A percentile compares a stretch with the other conserved stretches of the same genome.
Conservation (phyloP, 352 stramenopile genomes). For the Pythium brachiatum region DNA sequence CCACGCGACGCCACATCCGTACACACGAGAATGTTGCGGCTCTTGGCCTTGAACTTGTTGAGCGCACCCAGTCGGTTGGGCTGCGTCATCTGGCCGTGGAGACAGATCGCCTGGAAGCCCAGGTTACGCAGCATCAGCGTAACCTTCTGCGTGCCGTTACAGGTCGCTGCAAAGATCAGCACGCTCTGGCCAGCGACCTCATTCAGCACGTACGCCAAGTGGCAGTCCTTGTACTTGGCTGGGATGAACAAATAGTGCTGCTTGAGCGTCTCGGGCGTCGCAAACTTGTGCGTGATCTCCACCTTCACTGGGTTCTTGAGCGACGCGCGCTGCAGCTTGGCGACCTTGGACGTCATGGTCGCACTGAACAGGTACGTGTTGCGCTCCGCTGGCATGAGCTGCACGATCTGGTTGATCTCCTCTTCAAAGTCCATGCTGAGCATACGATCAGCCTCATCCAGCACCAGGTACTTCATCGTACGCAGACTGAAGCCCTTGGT, state of each 20-base stretch:
- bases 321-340: conserved; percentile 97
- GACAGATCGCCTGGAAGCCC: conserved; percentile 96
- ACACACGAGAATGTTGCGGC: conserved; percentile 85
- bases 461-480: conserved; percentile 89
- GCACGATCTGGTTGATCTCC: conserved; percentile 98
- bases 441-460: conserved; percentile 96
- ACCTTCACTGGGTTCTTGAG: conserved; percentile 96
- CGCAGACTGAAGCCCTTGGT: conserved; percentile 95
- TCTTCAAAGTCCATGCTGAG: conserved; percentile 98
- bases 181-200: conserved; percentile 96
- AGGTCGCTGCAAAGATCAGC: conserved; percentile 98
- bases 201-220: conserved; percentile 98
- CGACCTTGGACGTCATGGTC: conserved; percentile 99
- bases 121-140: conserved; percentile 98
- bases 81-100: conserved; percentile 99
- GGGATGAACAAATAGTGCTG: conserved; percentile 99
- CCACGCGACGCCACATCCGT: conserved; percentile 90
- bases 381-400: conserved; percentile 92
- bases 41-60: conserved; percentile 97
- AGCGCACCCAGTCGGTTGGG: conserved; percentile 96
- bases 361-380: conserved; percentile 98
- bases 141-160: conserved; percentile 95
- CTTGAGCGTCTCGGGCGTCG: conserved; percentile 96
- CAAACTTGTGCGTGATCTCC: conserved; percentile 97
- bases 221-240: conserved; percentile 99